Percentiles rank a stretch among this genome's conserved stretches.
Evolutionary conservation across 176 grass and related monocot genomes (phyloP).

Genomic region (Cocos nucifera): DNA sequence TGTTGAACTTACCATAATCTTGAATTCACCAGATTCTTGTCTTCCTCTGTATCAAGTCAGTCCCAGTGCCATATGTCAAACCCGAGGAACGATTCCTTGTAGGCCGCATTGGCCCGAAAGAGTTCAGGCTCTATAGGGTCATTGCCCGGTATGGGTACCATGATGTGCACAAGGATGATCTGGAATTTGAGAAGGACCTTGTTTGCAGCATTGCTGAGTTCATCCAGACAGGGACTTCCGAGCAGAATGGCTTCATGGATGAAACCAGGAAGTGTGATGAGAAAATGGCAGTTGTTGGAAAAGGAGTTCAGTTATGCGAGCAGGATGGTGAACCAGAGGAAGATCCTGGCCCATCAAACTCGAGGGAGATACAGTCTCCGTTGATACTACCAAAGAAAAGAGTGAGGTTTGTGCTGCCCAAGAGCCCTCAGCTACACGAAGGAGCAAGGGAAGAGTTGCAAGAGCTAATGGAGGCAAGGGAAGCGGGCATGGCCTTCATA

Average conservation of each 20-base stretch:
- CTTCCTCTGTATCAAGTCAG: conserved; percentile 89
- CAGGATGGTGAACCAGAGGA: conserved; percentile 21
- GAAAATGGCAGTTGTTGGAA: conserved; percentile 59
- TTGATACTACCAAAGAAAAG: conserved; percentile 28
- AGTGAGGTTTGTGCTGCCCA: conserved; percentile 72
- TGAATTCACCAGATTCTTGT: conserved; percentile 54
- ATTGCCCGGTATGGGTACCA: conserved; percentile 86
- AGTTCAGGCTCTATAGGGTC: conserved; percentile 79
- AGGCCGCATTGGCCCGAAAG: conserved; percentile 75
- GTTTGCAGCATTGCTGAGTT: conserved; percentile 90
- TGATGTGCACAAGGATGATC: conserved; percentile 81
- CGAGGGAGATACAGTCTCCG: conserved; percentile 32
- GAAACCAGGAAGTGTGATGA: conserved; percentile 43
- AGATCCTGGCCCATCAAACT: conserved; percentile 27
- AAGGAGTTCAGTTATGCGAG: conserved; percentile 56
- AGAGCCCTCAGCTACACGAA: conserved; percentile 39
- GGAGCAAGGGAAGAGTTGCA: conserved; percentile 67
- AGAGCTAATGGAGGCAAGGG: conserved; percentile 72
- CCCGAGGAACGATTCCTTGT: conserved; percentile 72
- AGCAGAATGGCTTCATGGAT: conserved; percentile 12
- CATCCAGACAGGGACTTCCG: conserved; percentile 43
- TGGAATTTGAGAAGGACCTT: conserved; percentile 87
- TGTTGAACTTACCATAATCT: background rate
- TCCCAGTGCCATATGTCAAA: conserved; percentile 55
- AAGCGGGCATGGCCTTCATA: conserved; percentile 97